Evolutionary conservation across 2,329 filamentous ascomycete genomes (phyloP).

Genomic region (Aureobasidium namibiae): DNA sequence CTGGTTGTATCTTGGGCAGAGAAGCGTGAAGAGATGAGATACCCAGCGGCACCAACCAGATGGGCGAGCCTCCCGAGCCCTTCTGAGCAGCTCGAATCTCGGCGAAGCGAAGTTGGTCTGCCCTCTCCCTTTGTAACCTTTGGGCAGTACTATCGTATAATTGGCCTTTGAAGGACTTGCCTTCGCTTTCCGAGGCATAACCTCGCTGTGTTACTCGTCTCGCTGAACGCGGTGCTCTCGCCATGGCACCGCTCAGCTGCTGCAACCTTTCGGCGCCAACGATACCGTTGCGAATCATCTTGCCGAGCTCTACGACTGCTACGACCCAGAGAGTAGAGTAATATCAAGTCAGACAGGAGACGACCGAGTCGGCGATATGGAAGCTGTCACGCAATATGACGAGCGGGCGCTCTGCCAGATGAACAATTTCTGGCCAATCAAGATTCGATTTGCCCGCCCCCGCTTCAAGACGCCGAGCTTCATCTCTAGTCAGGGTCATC

Average conservation of each 20-base stretch:
- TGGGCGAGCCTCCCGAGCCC: constrained; percentile 19
- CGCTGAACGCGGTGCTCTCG: not conserved
- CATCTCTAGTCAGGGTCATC: not conserved
- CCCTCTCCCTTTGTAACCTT: constrained; percentile 50
- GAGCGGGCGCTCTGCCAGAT: not conserved
- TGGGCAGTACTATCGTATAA: constrained; percentile 54
- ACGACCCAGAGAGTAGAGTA: not conserved
- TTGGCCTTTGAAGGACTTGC: constrained; percentile 49
- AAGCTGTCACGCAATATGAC: not conserved
- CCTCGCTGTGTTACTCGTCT: constrained; percentile 3
- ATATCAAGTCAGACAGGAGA: no score
- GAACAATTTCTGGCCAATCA: constrained; percentile 1
- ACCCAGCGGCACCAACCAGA: constrained; percentile 26
- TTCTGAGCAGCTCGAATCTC: constrained; percentile 26
- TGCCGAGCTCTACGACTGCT: not conserved
- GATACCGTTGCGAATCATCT: not conserved
- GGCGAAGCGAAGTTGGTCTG: constrained; percentile 45
- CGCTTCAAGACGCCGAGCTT: not conserved
- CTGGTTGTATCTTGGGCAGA: constrained; percentile 15
- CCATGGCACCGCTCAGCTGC: not conserved
- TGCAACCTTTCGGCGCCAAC: not conserved
- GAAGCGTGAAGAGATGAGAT: constrained; percentile 5
- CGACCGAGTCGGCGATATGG: not conserved
- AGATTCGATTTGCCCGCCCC: not conserved
- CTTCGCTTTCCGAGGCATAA: constrained; percentile 13